Percentiles rank a stretch among this genome's conserved stretches.
These are phyloP conservation scores for Insectozyma bohioensis DNA, from an alignment of 1,139 yeast species.

Conservation along the genomic window DNA sequence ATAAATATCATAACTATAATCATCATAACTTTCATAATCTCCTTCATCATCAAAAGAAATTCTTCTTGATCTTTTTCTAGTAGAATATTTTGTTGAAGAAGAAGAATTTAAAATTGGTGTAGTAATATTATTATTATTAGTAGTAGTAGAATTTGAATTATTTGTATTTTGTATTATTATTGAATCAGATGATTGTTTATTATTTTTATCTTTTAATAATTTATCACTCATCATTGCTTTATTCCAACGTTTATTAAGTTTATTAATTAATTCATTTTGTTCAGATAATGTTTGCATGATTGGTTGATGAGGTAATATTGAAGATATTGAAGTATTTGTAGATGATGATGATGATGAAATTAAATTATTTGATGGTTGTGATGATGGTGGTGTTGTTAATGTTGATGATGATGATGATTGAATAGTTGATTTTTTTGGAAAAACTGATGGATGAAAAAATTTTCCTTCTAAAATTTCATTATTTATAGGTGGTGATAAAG, in stretches of 20 bases:
- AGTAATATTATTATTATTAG: not conserved
- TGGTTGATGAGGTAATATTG: conserved; percentile 10
- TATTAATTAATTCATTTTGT: conserved; percentile 36
- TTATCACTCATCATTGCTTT: conserved; percentile 17
- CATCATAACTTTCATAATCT: conserved; percentile 14
- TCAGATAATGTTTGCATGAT: conserved; percentile 19
- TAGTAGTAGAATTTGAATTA: not conserved
- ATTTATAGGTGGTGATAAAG: conserved; percentile 4
- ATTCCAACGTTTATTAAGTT: conserved; percentile 41
- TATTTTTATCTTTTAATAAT: conserved; percentile 3
- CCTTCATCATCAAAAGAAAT: conserved; percentile 23
- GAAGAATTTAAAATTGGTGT: too few relatives aligned
- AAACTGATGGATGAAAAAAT: conserved; percentile 11
- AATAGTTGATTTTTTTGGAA: conserved; percentile 5
- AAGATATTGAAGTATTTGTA: conserved; percentile 6
- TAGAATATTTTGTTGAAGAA: conserved; percentile 1
- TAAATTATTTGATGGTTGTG: not conserved
- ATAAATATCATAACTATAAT: conserved; percentile 16
- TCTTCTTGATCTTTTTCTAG: conserved; percentile 22
- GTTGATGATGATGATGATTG: conserved; percentile 5
- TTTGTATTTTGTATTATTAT: too few relatives aligned
- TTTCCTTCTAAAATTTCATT: conserved; percentile 14
- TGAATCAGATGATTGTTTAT: conserved; percentile 1
- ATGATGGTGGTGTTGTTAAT: conserved; percentile 6
- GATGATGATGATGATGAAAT: conserved; percentile 6